Base-by-base conservation (phyloP, 2,329 filamentous ascomycete genomes). In the Colletotrichum sp. region DNA sequence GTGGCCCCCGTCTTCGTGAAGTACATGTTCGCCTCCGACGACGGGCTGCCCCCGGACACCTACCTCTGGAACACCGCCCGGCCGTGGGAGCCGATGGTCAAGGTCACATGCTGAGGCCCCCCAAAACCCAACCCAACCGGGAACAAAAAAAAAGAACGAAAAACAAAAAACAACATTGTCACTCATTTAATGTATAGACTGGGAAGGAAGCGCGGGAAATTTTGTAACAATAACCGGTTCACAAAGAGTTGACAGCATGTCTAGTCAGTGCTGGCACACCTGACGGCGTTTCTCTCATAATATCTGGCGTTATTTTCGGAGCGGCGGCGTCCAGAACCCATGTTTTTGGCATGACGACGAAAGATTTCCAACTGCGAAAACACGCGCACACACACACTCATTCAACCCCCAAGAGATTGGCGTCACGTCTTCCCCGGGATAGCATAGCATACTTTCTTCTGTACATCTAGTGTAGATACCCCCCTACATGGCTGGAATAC, bases 81-180 rank as follows among this genome's bases (percentile, higher is more conserved):
- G 36, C 86, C 86, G 44, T 87, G 86, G 86, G 86, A 87, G 77
- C 86, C 86, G 11, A 85, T 87, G 83, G 82, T 87, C n/a, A 85
- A 83, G 77, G 85, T 84, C 11, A 81, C 80, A 15, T 84, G 82
- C n/a, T 85, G 69, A 78, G 22, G 22, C 22, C 63, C 63, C 36
- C 9, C 61, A 16, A 27, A 36, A 0, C 52, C 30, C 19, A 19
- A 34, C 25, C 1, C 44, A 22, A 52, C 44, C 11, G 19, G 5
- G 0, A 2, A 5, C 19, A 19, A n/a, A n/a, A 49, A 52, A 52
- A 22, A n/a, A 49, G 4, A 49, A n/a, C 44, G 30, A 2, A 13
- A 7, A 22, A 49, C 9, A n/a, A 59, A 32, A 30, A 61, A n/a
- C 49, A 59, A 61, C 32, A 39, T 8, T n/a, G 30, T 69, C 59